phyloP scores from a whole-genome alignment of 2,329 filamentous ascomycete genomes.

The Arachnomyces sp. region DNA sequence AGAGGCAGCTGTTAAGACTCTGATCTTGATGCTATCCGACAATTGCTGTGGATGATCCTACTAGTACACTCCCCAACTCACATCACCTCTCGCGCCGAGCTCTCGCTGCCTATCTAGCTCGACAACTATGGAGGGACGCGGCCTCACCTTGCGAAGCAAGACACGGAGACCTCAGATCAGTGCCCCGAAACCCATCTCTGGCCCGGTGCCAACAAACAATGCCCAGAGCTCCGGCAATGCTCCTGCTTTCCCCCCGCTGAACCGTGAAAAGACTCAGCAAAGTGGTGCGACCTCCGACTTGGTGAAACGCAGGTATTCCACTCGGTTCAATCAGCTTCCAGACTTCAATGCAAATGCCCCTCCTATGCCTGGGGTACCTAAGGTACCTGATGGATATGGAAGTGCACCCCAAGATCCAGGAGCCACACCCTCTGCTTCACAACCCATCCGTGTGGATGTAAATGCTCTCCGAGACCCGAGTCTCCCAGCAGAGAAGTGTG shows the following conservation, averaged over 20 bases:
- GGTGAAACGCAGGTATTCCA: slow-evolving; percentile 90
- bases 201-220: slow-evolving; percentile 21
- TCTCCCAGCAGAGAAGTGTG: slow-evolving; percentile 70
- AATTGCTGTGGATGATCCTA: too few relatives aligned
- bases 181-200: slow-evolving; percentile 49
- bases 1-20: too few relatives aligned
- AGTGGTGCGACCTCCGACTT: slow-evolving; percentile 61
- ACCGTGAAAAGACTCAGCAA: slow-evolving; percentile 35
- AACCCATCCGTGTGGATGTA: slow-evolving; percentile 62
- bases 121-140: slow-evolving; percentile 45
- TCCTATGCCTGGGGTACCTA: slow-evolving; percentile 60
- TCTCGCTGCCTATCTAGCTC: background rate
- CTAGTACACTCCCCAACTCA: too few relatives aligned
- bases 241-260: slow-evolving; percentile 21
- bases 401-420: slow-evolving; percentile 28
- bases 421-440: slow-evolving; percentile 45
- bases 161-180: slow-evolving; percentile 50
- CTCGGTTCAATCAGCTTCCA: slow-evolving; percentile 73
- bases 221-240: slow-evolving; percentile 28
- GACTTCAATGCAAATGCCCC: slow-evolving; percentile 59
- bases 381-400: slow-evolving; percentile 52
- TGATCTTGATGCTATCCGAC: too few relatives aligned
- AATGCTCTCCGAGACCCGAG: slow-evolving; percentile 72
- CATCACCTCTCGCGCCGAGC: background rate
- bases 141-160: slow-evolving; percentile 58